phyloP scores from a whole-genome alignment of 768 basidiomycete genomes.

The Tylopilus sp. region DNA sequence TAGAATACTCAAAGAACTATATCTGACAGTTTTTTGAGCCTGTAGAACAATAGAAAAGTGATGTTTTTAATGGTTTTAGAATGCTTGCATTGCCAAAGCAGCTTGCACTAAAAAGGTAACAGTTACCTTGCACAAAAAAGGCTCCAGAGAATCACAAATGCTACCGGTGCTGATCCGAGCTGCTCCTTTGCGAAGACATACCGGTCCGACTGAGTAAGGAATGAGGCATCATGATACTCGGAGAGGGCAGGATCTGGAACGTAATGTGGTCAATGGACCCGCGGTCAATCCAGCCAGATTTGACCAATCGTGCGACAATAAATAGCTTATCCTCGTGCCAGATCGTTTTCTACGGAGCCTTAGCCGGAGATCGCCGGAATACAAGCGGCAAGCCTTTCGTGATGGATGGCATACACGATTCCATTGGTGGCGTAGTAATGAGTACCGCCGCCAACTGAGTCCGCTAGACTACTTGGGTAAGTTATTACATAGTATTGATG shows the following conservation, averaged over 20 bases:
- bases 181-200: background rate
- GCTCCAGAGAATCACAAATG: background rate
- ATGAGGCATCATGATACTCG: background rate
- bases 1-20: too few relatives aligned
- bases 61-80: too few relatives aligned
- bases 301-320: background rate
- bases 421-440: background rate
- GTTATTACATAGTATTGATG: too few relatives aligned
- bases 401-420: background rate
- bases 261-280: background rate
- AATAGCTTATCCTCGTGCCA: background rate
- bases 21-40: too few relatives aligned
- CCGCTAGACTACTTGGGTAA: background rate
- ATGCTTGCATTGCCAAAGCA: too few relatives aligned
- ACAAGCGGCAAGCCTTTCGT: background rate
- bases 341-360: background rate
- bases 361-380: background rate
- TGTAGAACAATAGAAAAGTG: too few relatives aligned
- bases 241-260: background rate
- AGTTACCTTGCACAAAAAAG: background rate
- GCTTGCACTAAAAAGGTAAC: too few relatives aligned
- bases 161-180: background rate
- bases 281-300: background rate
- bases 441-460: conserved; percentile 2
- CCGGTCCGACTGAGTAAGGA: background rate